Percentiles rank a stretch among this genome's conserved stretches.
Conservation (phyloP, 2,329 filamentous ascomycete species). For the Coniochaeta sp. region DNA sequence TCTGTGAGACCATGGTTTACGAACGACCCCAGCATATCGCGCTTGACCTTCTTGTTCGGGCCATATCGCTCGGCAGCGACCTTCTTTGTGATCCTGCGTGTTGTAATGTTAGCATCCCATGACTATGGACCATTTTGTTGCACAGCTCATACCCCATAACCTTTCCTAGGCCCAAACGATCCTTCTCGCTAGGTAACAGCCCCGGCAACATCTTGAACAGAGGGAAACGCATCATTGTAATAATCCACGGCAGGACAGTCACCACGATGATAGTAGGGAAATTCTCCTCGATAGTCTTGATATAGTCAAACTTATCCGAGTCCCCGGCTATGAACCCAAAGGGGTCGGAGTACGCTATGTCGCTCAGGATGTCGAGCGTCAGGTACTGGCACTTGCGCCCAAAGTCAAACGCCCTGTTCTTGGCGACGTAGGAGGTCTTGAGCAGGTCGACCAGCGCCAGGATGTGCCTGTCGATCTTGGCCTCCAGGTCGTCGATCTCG, state of each 20-base stretch:
- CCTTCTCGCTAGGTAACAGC: conserved; percentile 20
- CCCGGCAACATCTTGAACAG: conserved; percentile 21
- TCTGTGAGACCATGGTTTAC: conserved; percentile 31
- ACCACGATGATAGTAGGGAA: conserved; percentile 30
- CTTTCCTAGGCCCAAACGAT: conserved; percentile 16
- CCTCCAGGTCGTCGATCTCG: neutral
- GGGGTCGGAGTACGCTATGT: conserved; percentile 33
- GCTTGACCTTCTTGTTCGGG: conserved; percentile 27
- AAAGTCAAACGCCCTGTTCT: conserved; percentile 33
- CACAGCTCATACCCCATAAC: conserved; percentile 18
- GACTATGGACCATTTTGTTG: too few relatives aligned
- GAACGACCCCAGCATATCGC: conserved; percentile 45
- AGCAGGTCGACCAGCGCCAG: neutral
- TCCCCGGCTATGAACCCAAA: conserved; percentile 35
- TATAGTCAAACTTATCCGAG: conserved; percentile 32
- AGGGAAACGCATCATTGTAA: conserved; percentile 11
- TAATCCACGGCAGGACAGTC: conserved; percentile 27
- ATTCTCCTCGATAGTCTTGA: conserved; percentile 27
- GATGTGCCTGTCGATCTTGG: conserved; percentile 1
- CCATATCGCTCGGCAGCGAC: conserved; percentile 34
- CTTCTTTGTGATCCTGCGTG: conserved; percentile 25
- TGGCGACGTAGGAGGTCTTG: neutral
- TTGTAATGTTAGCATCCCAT: neutral
- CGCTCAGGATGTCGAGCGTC: conserved; percentile 40
- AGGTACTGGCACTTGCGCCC: conserved; percentile 34